These are phyloP conservation scores for Rutstroemia sp. DNA, from an alignment of 2,329 filamentous ascomycete species.

Conservation along the genomic window DNA sequence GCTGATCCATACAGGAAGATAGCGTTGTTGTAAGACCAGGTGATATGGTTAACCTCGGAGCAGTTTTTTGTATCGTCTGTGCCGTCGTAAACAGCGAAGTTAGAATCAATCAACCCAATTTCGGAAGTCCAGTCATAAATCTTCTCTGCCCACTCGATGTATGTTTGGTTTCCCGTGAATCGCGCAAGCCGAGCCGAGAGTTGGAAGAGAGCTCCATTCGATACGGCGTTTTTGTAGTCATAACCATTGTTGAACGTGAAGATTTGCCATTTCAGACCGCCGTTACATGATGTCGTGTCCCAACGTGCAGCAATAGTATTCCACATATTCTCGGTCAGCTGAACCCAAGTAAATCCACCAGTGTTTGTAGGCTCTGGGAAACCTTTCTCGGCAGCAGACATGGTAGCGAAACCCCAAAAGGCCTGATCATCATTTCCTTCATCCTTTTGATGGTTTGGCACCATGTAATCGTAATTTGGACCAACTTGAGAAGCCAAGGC, in stretches of 20 bases:
- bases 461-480: conserved; percentile 52
- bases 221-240: conserved; percentile 75
- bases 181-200: conserved; percentile 68
- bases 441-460: conserved; percentile 45
- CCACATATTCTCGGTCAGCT: conserved; percentile 64
- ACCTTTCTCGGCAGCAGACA: conserved; percentile 61
- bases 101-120: conserved; percentile 48
- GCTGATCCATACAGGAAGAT: conserved; percentile 60
- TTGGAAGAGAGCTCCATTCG: conserved; percentile 79
- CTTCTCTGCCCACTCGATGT: conserved; percentile 58
- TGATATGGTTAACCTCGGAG: conserved; percentile 41
- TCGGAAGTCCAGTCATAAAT: conserved; percentile 57
- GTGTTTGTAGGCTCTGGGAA: conserved; percentile 51
- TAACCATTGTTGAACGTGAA: conserved; percentile 70
- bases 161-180: conserved; percentile 59
- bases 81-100: conserved; percentile 54
- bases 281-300: conserved; percentile 59
- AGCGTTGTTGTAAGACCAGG: conserved; percentile 60
- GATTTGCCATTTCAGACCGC: conserved; percentile 78
- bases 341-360: conserved; percentile 53
- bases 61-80: conserved; percentile 46
- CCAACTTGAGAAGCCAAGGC: conserved; percentile 55
- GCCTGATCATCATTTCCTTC: conserved; percentile 71
- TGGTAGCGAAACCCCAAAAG: conserved; percentile 63
- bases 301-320: conserved; percentile 64